Conservation (phyloP, 306 rosid genomes). For the Pterocarpus macrocarpus region DNA sequence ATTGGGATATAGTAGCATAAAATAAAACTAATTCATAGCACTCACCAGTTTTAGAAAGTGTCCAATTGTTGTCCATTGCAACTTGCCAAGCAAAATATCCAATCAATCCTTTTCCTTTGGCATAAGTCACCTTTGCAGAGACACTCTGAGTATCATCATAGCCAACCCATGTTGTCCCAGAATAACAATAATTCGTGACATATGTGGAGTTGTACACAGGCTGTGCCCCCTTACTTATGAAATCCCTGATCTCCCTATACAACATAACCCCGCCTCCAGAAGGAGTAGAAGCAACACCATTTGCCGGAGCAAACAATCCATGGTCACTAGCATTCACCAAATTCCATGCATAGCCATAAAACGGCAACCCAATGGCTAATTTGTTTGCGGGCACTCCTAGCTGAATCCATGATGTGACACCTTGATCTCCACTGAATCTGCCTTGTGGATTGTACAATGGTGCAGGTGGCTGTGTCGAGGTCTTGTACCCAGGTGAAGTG, state of each 20-base stretch:
- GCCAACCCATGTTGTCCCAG: slow-evolving; percentile 56
- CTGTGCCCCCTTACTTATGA: slow-evolving; percentile 19
- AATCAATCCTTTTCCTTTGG: slow-evolving; percentile 45
- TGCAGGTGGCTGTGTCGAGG: slow-evolving; percentile 33
- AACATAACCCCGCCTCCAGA: slow-evolving; percentile 19
- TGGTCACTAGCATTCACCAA: slow-evolving; percentile 26
- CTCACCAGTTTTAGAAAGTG: slow-evolving; percentile 49
- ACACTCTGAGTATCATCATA: slow-evolving; percentile 58
- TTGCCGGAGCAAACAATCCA: slow-evolving; percentile 49
- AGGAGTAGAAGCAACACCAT: slow-evolving; percentile 6
- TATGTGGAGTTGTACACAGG: slow-evolving; percentile 41
- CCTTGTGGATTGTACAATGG: slow-evolving; percentile 32
- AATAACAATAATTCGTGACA: slow-evolving; percentile 53
- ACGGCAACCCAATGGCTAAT: slow-evolving; percentile 51
- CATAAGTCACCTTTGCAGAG: slow-evolving; percentile 51
- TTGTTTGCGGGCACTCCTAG: slow-evolving; percentile 42
- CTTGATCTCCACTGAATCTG: slow-evolving; percentile 37
- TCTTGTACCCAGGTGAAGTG: slow-evolving; percentile 1
- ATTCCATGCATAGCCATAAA: slow-evolving; percentile 57
- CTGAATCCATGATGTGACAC: slow-evolving; percentile 46
- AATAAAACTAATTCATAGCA: not conserved
- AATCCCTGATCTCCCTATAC: slow-evolving; percentile 31
- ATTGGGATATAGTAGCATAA: not conserved
- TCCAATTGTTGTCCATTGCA: slow-evolving; percentile 37
- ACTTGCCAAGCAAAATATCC: slow-evolving; percentile 49